phyloP scores from a whole-genome alignment of 1,284 basidiomycete species.

The Microbotryum lychnidis-dioicae region DNA sequence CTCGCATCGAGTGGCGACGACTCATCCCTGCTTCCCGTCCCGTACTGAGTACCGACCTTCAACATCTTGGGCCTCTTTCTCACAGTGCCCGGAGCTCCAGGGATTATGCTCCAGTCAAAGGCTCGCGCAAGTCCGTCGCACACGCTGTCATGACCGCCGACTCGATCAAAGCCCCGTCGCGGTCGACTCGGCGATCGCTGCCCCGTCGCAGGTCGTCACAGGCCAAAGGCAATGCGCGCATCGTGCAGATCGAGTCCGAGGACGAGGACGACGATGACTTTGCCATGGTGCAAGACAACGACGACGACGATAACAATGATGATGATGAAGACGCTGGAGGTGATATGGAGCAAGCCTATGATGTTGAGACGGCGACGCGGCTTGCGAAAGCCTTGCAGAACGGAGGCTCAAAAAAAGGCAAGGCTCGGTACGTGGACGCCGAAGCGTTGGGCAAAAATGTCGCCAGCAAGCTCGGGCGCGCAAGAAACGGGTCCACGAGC shows the following conservation, averaged over 20 bases:
- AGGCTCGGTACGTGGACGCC: conserved; percentile 10
- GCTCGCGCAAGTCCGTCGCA: not conserved
- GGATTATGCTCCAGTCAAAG: no score
- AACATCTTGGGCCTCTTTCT: no score
- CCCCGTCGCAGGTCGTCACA: not conserved
- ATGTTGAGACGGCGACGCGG: not conserved
- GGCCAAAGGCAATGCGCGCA: not conserved
- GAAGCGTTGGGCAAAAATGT: not conserved
- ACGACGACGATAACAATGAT: not conserved
- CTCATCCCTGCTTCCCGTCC: no score
- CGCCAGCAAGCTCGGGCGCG: not conserved
- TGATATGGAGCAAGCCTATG: not conserved
- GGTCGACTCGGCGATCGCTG: not conserved
- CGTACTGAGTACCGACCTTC: no score
- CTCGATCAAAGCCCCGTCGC: not conserved
- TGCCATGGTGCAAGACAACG: not conserved
- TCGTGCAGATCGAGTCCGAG: not conserved
- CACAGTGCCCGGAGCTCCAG: no score
- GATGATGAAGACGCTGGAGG: not conserved
- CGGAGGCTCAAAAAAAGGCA: not conserved
- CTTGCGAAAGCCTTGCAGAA: conserved; percentile 1
- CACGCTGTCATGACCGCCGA: not conserved
- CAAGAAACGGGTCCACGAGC: not conserved
- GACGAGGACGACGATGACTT: not conserved
- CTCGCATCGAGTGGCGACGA: no score